phyloP scores from a whole-genome alignment of 257 asterid species.

The Solanum commersonii region DNA sequence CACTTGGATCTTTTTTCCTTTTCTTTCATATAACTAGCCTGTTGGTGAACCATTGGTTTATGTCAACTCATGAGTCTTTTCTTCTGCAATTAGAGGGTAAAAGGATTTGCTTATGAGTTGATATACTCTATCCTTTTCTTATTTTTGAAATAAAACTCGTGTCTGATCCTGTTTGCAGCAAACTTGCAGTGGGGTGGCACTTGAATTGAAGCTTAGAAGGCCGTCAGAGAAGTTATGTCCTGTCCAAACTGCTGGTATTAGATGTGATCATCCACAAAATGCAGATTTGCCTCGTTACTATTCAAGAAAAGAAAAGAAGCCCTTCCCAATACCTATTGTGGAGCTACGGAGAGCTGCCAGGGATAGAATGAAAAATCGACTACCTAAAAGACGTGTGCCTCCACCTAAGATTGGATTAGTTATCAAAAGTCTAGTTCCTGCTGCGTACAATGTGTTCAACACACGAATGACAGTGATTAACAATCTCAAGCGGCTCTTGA shows the following conservation, averaged over 20 bases:
- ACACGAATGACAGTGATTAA: slow-evolving; percentile 63
- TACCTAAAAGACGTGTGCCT: slow-evolving; percentile 48
- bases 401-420: slow-evolving; percentile 88
- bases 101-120: not conserved
- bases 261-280: slow-evolving; percentile 69
- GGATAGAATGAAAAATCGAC: slow-evolving; percentile 63
- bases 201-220: slow-evolving; percentile 19
- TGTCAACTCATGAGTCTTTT: not conserved
- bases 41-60: not conserved
- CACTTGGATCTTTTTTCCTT: not conserved
- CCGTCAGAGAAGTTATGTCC: slow-evolving; percentile 16
- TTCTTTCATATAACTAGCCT: not conserved
- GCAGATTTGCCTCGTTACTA: slow-evolving; percentile 84
- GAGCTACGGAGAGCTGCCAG: slow-evolving; percentile 89
- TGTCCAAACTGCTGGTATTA: slow-evolving; percentile 21
- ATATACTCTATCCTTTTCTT: not conserved
- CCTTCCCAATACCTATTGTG: slow-evolving; percentile 81
- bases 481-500: slow-evolving; percentile 83
- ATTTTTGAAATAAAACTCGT: not conserved
- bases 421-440: slow-evolving; percentile 56
- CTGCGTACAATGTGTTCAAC: slow-evolving; percentile 66
- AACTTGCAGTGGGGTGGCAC: slow-evolving; percentile 20
- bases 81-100: not conserved
- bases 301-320: slow-evolving; percentile 84
- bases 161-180: slow-evolving; percentile 27